Percentiles rank a stretch among this genome's conserved stretches.
Conservation (phyloP, 352 stramenopile genomes). For the Saprolegnia diclina region DNA sequence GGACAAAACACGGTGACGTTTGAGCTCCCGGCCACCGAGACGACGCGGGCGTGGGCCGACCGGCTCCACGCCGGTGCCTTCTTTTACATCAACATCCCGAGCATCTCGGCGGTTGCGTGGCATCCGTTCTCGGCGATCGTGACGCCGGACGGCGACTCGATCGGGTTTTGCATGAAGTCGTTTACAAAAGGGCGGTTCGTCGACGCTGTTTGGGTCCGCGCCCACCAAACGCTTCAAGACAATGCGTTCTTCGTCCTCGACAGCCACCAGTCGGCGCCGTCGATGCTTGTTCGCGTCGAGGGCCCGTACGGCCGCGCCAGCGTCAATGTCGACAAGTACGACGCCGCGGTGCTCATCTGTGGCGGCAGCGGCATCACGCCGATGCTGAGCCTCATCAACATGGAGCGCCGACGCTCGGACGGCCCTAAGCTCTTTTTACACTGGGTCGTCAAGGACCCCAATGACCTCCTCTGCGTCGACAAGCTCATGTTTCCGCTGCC, state of each 20-base stretch:
- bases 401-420: constrained; percentile 37
- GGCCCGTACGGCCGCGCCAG: constrained; percentile 61
- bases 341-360: constrained; percentile 54
- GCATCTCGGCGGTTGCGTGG: constrained; percentile 58
- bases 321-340: constrained; percentile 58
- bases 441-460: constrained; percentile 6
- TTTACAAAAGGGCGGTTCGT: constrained; percentile 25
- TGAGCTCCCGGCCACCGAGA: constrained; percentile 41
- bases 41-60: constrained; percentile 52
- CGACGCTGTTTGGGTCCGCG: constrained; percentile 37
- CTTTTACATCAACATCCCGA: constrained; percentile 62
- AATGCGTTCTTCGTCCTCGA: constrained; percentile 37
- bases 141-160: constrained; percentile 61
- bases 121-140: constrained; percentile 79
- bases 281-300: constrained; percentile 49
- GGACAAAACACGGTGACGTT: constrained; percentile 42
- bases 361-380: constrained; percentile 74
- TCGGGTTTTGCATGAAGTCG: constrained; percentile 68
- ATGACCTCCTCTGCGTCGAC: constrained; percentile 32
- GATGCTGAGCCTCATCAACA: constrained; percentile 68
- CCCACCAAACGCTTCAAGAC: constrained; percentile 44
- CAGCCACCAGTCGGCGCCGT: constrained; percentile 35
- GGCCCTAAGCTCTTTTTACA: not conserved
- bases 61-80: constrained; percentile 54
- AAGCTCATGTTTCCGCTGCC: constrained; percentile 54